A percentile compares a stretch with the other conserved stretches of the same genome.
phyloP scores from a whole-genome alignment of 768 basidiomycete genomes.

The Lactifluus hygrophoroides region DNA sequence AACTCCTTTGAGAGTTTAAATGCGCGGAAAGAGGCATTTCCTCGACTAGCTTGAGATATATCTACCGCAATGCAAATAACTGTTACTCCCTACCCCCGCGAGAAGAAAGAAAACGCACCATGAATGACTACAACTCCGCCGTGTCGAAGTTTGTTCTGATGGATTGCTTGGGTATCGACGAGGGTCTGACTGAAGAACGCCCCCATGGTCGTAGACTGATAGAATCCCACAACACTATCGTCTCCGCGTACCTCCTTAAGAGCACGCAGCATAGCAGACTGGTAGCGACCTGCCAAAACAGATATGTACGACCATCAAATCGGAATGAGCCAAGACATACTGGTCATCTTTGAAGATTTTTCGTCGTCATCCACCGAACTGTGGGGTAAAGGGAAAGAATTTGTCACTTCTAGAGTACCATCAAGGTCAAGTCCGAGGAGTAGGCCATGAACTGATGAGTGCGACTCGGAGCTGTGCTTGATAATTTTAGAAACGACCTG shows the following conservation, averaged over 20 bases:
- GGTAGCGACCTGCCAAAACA: constrained; percentile 55
- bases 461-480: constrained; percentile 80
- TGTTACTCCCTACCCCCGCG: not conserved
- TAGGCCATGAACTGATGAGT: constrained; percentile 72
- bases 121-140: constrained; percentile 82
- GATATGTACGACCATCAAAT: not conserved
- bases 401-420: constrained; percentile 83
- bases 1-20: constrained; percentile 77
- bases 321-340: constrained; percentile 34
- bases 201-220: constrained; percentile 80
- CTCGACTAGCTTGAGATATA: constrained; percentile 66
- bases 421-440: constrained; percentile 89
- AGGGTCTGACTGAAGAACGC: constrained; percentile 78
- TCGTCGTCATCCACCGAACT: constrained; percentile 71
- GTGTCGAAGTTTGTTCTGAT: constrained; percentile 78
- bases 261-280: constrained; percentile 75
- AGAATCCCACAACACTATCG: constrained; percentile 89
- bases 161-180: constrained; percentile 76
- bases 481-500: constrained; percentile 91
- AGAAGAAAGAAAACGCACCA: constrained; percentile 36
- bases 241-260: constrained; percentile 88
- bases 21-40: constrained; percentile 83
- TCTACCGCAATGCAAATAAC: constrained; percentile 36
- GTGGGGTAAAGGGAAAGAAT: constrained; percentile 78
- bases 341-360: constrained; percentile 66